Conservation (phyloP, 2,329 filamentous ascomycete species). For the Ceratocystis diversiconidia region DNA sequence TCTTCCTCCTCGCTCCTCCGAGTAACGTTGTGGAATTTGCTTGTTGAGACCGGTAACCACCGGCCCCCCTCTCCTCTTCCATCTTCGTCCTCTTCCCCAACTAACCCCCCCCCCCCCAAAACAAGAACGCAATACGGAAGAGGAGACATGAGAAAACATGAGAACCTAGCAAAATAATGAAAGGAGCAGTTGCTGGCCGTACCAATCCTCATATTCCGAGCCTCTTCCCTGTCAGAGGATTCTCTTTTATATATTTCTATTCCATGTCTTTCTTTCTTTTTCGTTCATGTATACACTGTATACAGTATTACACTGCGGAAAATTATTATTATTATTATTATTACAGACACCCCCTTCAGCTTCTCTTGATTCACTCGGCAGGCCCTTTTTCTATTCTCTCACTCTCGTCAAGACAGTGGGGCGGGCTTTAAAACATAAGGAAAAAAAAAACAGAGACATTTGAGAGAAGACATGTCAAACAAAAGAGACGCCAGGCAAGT, state of each 20-base stretch:
- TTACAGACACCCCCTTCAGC: neutral
- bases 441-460: neutral
- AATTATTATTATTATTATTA: neutral
- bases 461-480: constrained; percentile 3
- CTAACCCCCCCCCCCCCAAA: neutral
- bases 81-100: neutral
- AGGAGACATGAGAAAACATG: neutral
- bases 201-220: neutral
- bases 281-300: neutral
- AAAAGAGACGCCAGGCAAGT: neutral
- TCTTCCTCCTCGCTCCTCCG: neutral
- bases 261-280: neutral
- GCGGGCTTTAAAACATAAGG: neutral
- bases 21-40: neutral
- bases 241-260: neutral
- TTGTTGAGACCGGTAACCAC: neutral
- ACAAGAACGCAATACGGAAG: neutral
- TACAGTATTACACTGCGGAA: neutral
- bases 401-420: neutral
- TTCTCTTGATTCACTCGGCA: neutral
- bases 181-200: neutral
- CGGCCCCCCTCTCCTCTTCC: neutral
- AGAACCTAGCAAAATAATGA: neutral
- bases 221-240: neutral
- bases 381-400: neutral